Conservation (phyloP, 108 stramenopile species). For the Cylindrotheca fusiformis region DNA sequence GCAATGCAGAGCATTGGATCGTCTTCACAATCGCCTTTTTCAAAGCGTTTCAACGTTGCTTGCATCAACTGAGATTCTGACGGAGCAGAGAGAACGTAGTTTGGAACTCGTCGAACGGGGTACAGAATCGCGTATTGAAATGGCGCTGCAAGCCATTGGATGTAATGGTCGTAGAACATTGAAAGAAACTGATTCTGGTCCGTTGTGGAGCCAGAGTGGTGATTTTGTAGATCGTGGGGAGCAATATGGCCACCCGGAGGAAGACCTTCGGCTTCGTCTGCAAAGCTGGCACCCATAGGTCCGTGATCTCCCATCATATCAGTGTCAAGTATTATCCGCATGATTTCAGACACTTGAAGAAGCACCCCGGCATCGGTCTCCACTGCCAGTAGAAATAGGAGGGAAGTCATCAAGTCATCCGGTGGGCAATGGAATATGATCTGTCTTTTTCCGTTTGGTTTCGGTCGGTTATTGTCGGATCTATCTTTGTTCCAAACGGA, state of each 20-base stretch:
- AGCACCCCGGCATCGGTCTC: conserved; percentile 81
- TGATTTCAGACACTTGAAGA: conserved; percentile 78
- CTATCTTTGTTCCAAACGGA: conserved; percentile 17
- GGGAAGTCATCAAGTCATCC: conserved; percentile 66
- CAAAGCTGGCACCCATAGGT: conserved; percentile 42
- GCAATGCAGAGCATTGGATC: conserved; percentile 44
- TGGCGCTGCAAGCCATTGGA: conserved; percentile 78
- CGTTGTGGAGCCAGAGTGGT: conserved; percentile 20
- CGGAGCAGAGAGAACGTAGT: conserved; percentile 7
- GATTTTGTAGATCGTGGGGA: conserved; percentile 28
- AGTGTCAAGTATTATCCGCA: conserved; percentile 81
- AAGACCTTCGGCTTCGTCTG: conserved; percentile 52
- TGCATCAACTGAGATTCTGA: conserved; percentile 24
- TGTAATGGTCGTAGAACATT: conserved; percentile 81
- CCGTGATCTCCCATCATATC: conserved; percentile 70
- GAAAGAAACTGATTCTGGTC: conserved; percentile 80
- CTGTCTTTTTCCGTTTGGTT: conserved; percentile 60
- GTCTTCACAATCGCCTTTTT: conserved; percentile 29
- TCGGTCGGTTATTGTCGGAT: conserved; percentile 33
- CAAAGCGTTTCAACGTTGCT: conserved; percentile 32
- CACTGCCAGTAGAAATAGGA: conserved; percentile 61
- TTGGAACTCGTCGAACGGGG: conserved; percentile 42
- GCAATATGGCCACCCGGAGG: conserved; percentile 23
- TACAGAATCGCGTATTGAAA: conserved; percentile 75
- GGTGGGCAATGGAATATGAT: conserved; percentile 67